Base-by-base conservation (phyloP, 768 basidiomycete genomes). In the Scleroderma bovista region DNA sequence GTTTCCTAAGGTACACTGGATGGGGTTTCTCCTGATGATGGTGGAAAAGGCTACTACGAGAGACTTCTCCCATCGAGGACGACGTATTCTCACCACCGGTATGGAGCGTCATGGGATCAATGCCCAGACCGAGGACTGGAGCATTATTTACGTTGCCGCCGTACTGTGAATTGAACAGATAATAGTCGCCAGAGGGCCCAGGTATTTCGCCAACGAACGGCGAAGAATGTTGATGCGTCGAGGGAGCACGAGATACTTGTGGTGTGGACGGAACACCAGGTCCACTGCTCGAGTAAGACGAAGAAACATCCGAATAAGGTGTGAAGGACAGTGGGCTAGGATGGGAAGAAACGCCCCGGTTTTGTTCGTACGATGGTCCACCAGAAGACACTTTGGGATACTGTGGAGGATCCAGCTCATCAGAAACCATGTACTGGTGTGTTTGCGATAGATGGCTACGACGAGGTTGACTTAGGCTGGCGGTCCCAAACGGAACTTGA, bases 251-350 rank as follows among this genome's bases (percentile, higher is more conserved):
- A 15, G 31, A 34, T 13, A 33, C 10, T 44, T 33, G 43, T 15
- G 33, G 26, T 20, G 20, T 17, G 7, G 48, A 36, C 5, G 9
- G 6, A n/a, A 31, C 6, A 20, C 23, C 22, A n/a, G 49, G 23
- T 36, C 49, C 29, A 36, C 31, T 38, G 3, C 20, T 24, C 34
- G 44, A 17, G 32, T 62, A 66, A 42, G 64, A 64, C 20, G 64
- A 61, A 31, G 51, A 55, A 6, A 66, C 52, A 20, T 44, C 57
- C 16, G 62, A 54, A 34, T 65, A 15, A 61, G 63, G 8, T 59
- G 50, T 51, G 13, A 60, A 64, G 17, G 61, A 63, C 16, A 51
- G 53, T n/a, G 63, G 63, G 32, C 60, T 65, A 17, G 61, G 57
- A 7, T 43, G 52, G 16, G 51, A 7, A 10, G 62, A 33, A 9